Percentiles rank a stretch among this genome's conserved stretches.
Conservation (phyloP, 2,329 filamentous ascomycete genomes). For the Claviceps maximensis region DNA sequence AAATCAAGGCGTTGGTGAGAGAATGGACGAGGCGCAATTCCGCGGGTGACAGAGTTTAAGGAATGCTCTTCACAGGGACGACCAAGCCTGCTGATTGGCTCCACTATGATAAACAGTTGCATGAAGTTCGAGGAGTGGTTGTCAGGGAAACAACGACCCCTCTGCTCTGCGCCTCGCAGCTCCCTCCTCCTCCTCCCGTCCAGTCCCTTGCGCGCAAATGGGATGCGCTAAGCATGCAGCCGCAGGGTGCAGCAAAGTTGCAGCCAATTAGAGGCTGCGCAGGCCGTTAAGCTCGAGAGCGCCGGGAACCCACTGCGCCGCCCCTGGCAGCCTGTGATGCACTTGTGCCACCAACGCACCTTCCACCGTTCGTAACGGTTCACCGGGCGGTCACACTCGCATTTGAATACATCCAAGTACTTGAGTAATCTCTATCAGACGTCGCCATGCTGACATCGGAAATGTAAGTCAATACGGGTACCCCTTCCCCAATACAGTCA, state of each 20-base stretch:
- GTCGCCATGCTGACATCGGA: not conserved
- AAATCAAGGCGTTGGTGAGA: not conserved
- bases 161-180: not conserved
- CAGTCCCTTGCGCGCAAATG: not conserved
- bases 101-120: constrained; percentile 4
- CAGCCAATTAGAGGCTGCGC: not conserved
- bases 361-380: not conserved
- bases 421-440: not conserved
- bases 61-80: constrained; percentile 5
- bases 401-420: not conserved
- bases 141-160: constrained; percentile 4
- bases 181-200: not conserved
- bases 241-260: not conserved
- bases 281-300: not conserved
- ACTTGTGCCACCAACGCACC: not conserved
- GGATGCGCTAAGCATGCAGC: not conserved
- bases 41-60: constrained; percentile 6
- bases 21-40: not conserved
- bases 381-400: not conserved
- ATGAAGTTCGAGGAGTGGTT: not conserved
- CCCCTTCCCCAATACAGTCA: too few relatives aligned
- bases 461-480: too few relatives aligned
- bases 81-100: constrained; percentile 5
- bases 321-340: not conserved
- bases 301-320: not conserved